A percentile compares a stretch with the other conserved stretches of the same genome.
phyloP scores from a whole-genome alignment of 2,329 filamentous ascomycete genomes.

The Aspergillus nomiae region DNA sequence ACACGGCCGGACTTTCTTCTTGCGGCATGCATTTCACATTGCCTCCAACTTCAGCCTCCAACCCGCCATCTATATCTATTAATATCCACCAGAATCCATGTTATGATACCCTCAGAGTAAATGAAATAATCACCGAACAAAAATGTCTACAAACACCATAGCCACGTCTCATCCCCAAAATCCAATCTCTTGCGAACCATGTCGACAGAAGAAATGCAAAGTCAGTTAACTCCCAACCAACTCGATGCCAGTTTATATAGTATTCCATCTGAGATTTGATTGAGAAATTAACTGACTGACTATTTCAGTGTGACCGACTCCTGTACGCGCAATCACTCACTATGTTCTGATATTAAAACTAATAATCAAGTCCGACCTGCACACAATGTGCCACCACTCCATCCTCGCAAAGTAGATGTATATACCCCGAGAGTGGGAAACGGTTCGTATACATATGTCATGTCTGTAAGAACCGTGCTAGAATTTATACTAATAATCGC shows the following conservation, averaged over 20 bases:
- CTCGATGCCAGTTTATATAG: not conserved
- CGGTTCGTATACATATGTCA: constrained; percentile 9
- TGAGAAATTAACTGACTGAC: not conserved
- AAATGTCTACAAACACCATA: not conserved
- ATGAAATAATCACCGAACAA: not conserved
- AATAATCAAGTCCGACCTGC: constrained; percentile 17
- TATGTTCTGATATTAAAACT: not conserved
- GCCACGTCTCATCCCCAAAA: constrained; percentile 7
- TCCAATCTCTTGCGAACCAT: constrained; percentile 21
- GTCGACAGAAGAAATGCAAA: constrained; percentile 25
- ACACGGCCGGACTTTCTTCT: not conserved
- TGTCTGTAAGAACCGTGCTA: not conserved
- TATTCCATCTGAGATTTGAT: not conserved
- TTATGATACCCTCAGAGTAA: not conserved
- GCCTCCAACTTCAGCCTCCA: not conserved
- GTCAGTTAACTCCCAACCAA: not conserved
- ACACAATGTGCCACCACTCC: constrained; percentile 16
- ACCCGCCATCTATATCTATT: not conserved
- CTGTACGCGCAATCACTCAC: constrained; percentile 8
- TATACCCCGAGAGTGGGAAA: constrained; percentile 23
- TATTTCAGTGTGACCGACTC: constrained; percentile 18
- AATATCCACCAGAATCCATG: not conserved
- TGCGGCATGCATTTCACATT: not conserved
- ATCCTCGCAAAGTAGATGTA: constrained; percentile 12
- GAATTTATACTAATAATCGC: not conserved